These are phyloP conservation scores for Cladochytrium tenue DNA, from an alignment of 371 early-diverging fungal genomes.

Conservation along the genomic window DNA sequence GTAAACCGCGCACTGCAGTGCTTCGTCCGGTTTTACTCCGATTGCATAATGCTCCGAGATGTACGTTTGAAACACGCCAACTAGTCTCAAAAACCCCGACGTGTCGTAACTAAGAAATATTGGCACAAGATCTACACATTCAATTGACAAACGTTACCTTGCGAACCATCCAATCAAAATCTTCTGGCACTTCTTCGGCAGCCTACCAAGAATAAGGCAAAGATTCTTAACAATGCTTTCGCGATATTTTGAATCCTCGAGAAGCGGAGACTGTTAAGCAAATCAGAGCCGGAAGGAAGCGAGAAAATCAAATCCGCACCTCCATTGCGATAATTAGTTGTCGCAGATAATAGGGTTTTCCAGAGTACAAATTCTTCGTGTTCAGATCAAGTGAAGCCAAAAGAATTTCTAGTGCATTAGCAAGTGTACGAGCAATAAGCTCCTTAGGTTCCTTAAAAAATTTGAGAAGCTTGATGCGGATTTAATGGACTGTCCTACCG, in stretches of 20 bases:
- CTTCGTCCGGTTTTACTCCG: constrained; percentile 48
- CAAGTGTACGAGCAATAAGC: constrained; percentile 45
- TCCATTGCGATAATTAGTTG: constrained; percentile 47
- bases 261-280: constrained; percentile 50
- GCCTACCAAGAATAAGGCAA: constrained; percentile 38
- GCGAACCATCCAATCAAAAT: constrained; percentile 52
- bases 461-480: background rate
- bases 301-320: constrained; percentile 38
- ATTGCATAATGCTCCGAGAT: constrained; percentile 55
- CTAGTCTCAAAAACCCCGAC: constrained; percentile 26
- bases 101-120: constrained; percentile 34
- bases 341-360: constrained; percentile 35
- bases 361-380: constrained; percentile 25
- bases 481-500: constrained; percentile 5
- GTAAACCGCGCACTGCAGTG: constrained; percentile 63
- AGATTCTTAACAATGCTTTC: constrained; percentile 51
- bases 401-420: constrained; percentile 56
- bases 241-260: constrained; percentile 47
- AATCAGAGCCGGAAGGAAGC: constrained; percentile 38
- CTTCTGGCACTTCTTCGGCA: constrained; percentile 30
- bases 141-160: constrained; percentile 14
- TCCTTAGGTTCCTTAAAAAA: constrained; percentile 40
- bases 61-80: constrained; percentile 43
- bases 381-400: constrained; percentile 56
- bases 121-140: background rate